Evolutionary conservation across 2,329 filamentous ascomycete genomes (phyloP).

Genomic region (Exophiala aquamarina): DNA sequence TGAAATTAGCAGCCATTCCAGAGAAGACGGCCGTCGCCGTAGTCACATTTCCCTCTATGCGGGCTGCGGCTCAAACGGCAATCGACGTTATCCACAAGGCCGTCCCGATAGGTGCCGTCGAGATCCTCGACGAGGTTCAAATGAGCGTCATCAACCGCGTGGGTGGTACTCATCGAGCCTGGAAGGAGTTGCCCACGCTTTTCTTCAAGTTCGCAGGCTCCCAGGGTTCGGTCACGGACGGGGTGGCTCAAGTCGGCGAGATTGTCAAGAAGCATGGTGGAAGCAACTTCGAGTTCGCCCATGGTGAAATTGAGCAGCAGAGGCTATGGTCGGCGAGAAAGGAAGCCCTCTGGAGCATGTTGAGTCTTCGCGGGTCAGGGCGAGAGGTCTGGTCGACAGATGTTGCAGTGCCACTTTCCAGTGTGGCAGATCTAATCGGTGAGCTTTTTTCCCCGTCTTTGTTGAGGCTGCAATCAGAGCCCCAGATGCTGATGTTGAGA

Average conservation of each 20-base stretch:
- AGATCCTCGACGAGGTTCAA: slow-evolving; percentile 85
- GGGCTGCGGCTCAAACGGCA: slow-evolving; percentile 71
- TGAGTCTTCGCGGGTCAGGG: slow-evolving; percentile 60
- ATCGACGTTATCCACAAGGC: slow-evolving; percentile 71
- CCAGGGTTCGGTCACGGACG: slow-evolving; percentile 68
- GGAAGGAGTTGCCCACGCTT: slow-evolving; percentile 72
- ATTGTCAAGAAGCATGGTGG: slow-evolving; percentile 65
- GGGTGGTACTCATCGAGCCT: slow-evolving; percentile 60
- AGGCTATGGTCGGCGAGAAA: slow-evolving; percentile 83
- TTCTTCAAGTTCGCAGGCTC: slow-evolving; percentile 79
- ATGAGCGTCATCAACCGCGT: slow-evolving; percentile 79
- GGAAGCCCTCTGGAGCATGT: slow-evolving; percentile 77
- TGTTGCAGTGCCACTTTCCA: slow-evolving; percentile 76
- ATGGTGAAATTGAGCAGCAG: slow-evolving; percentile 64
- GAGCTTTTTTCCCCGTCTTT: background rate
- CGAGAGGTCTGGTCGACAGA: slow-evolving; percentile 81
- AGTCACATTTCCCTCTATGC: slow-evolving; percentile 73
- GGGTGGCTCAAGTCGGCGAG: slow-evolving; percentile 65
- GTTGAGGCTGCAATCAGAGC: no score
- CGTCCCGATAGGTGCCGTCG: slow-evolving; percentile 72
- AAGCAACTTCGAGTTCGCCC: slow-evolving; percentile 72
- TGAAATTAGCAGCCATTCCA: slow-evolving; percentile 75
- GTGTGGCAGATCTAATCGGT: slow-evolving; percentile 58
- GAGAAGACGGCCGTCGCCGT: slow-evolving; percentile 75
- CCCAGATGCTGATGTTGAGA: slow-evolving; percentile 22